Conservation (phyloP, 345 rosid species). For the Brassica rapa region DNA sequence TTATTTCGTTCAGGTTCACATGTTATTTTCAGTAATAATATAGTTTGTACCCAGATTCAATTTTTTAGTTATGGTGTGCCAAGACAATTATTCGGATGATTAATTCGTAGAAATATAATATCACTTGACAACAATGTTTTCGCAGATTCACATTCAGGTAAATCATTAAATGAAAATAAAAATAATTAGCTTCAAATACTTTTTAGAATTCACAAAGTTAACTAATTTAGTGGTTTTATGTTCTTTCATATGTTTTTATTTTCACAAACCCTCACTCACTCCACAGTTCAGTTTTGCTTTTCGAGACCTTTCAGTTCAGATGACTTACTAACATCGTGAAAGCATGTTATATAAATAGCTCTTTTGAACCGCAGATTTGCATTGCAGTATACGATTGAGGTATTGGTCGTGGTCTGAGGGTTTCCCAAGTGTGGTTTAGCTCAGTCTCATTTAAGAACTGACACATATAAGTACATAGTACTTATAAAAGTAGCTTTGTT, state of each 20-base stretch:
- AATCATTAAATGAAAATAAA: background rate
- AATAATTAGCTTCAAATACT: background rate
- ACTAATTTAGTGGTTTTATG: background rate
- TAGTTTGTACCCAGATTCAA: background rate
- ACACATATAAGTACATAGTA: background rate
- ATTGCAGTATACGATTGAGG: background rate
- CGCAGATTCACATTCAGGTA: background rate
- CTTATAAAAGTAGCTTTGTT: no score
- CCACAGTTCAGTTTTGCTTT: background rate
- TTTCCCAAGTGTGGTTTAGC: background rate
- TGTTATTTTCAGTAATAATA: background rate
- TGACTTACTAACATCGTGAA: background rate
- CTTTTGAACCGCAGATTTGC: background rate
- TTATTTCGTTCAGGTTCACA: conserved; percentile 14
- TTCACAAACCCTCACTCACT: background rate
- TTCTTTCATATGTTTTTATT: background rate
- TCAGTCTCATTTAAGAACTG: background rate
- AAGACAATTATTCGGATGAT: background rate
- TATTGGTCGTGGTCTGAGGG: background rate
- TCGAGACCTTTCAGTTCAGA: background rate
- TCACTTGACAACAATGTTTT: background rate
- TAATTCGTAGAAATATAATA: background rate
- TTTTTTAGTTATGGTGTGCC: background rate
- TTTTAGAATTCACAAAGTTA: background rate
- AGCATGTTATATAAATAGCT: background rate